Evolutionary conservation across 192 early-diverging fungal genomes (phyloP), one percentile per base, ranked within the genome.

Genomic region (Backusella tuberculispora): DNA sequence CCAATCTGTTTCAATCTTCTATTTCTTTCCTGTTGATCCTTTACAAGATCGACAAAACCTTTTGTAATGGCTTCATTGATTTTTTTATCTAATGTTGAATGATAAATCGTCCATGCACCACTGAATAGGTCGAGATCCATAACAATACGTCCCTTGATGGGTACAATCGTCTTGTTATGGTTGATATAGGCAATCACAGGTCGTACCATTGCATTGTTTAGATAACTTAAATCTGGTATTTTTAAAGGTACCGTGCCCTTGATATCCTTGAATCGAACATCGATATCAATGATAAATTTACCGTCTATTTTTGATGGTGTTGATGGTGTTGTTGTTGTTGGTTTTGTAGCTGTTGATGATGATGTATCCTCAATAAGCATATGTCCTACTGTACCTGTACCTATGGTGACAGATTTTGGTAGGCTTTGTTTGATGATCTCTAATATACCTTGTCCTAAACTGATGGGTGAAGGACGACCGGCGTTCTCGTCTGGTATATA

Each of bases 121-220:
- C 96, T 91, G 83, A 97, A 97, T 66, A 96, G 92, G 47, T 85
- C 82, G 29, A 92, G 63, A 64, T 91, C 87, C 83, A 96, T 88
- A 44, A 90, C 90, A 15, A 95, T 88, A 53, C 90, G 90, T 82
- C 95, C 94, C 37, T 89, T 88, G 80, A 99, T 89, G 2, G 94
- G 89, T 40, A 96, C 92, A 43, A 90, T 88, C 17, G 92, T 95
- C 17, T 91, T 89, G 76, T 96, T 92, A 2, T 93, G 89, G 77
- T 98, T 98, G 89, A 99, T 93, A 74, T 93, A 99, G 8, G 90
- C 98, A 2, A 98, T 95, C 37, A 98, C 87, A 1, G 98, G 97
- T 2, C 98, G 89, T 19, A 98, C 91, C 72, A 97, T 83, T 15
- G 96, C 95, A 40, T 89, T 89, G 65, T 85, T 93, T 64, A 97